Base-by-base conservation (phyloP, 768 basidiomycete genomes). In the Mycena amicta region DNA sequence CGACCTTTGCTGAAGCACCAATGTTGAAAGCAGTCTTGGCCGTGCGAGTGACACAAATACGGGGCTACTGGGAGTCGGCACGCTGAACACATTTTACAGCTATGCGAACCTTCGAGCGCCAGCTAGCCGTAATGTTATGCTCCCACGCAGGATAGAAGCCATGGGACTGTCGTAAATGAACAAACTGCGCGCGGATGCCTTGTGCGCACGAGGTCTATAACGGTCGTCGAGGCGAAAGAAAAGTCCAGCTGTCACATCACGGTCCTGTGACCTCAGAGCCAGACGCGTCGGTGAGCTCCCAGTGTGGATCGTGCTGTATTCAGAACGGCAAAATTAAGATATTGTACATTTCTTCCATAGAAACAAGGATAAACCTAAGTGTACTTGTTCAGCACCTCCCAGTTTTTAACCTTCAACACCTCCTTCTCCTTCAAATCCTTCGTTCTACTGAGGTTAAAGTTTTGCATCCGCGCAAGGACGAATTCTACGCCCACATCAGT, bases 11-110 rank as follows among this genome's bases (percentile, higher is more conserved):
- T 11, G 25, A n/a, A 56, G 13, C 46, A n/a, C 22, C 27, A 59
- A 33, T 2, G 61, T 63, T 1, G 61, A 63, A 11, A 63, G 47
- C 29, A 43, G 43, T 37, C 62, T 53, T 20, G 55, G 55, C 2
- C 51, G 62, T 51, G 62, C 50, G 37, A 63, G 45, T 5, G 49
- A 56, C 49, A 28, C 57, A 23, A 62, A 6, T 18, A 52, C 29
- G 13, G 61, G 46, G 41, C 61, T 63, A 37, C 8, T 37, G 8
- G 33, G 18, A 37, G 18, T 37, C 18, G n/a, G n/a, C n/a, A n/a
- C n/a, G n/a, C n/a, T n/a, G n/a, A n/a, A n/a, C n/a, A n/a, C n/a
- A n/a, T n/a, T n/a, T n/a, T n/a, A n/a, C n/a, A n/a, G n/a, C n/a
- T n/a, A n/a, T n/a, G n/a, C n/a, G 33, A 8, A 37, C 33, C 33